Conservation (phyloP, 257 asterid species). For the Solanum commersonii region DNA sequence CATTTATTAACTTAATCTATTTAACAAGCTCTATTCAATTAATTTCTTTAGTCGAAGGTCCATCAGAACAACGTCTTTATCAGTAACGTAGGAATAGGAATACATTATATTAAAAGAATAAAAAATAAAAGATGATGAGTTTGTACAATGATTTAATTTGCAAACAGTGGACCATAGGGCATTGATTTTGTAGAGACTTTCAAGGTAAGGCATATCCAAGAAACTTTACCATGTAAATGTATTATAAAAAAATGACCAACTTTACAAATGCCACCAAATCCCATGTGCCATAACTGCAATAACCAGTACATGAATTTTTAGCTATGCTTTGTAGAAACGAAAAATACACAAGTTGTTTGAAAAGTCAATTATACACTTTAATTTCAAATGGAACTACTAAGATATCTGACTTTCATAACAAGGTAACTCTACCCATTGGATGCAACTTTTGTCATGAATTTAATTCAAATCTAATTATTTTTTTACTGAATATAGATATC, state of each 20-base stretch:
- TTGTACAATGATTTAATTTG: background rate
- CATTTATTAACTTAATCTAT: background rate
- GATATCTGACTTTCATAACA: too few relatives aligned
- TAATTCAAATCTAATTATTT: background rate
- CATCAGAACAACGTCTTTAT: fast-evolving
- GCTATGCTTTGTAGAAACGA: background rate
- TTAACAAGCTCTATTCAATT: too few relatives aligned
- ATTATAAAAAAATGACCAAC: background rate
- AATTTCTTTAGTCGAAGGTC: background rate
- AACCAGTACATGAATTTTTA: background rate
- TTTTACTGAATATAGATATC: background rate
- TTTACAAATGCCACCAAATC: background rate
- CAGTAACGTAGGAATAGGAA: fast-evolving
- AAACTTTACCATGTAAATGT: background rate
- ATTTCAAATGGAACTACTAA: background rate
- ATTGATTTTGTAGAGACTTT: background rate
- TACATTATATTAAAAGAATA: background rate
- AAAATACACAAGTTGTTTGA: background rate
- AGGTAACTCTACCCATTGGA: background rate
- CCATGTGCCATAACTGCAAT: constrained; percentile 11
- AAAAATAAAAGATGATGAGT: background rate
- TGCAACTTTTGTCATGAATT: background rate
- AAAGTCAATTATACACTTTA: background rate
- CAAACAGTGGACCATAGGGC: background rate
- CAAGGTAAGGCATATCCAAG: background rate